Base-by-base conservation (phyloP, 2,329 filamentous ascomycete genomes). In the Raffaelea arxii region DNA sequence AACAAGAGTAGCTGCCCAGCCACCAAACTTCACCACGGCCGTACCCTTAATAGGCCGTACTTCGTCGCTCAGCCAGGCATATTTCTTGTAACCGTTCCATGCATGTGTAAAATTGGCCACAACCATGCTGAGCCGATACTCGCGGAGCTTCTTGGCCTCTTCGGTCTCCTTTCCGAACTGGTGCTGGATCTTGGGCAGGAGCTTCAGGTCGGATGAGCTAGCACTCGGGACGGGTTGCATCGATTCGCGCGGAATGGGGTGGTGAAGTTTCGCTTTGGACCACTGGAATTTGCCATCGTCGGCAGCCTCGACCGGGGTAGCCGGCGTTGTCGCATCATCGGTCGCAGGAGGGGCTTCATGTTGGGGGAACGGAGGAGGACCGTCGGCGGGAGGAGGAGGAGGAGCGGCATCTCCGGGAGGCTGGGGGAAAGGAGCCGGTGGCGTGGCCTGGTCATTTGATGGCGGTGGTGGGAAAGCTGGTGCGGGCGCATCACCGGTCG, bases 1-100 rank as follows among this genome's bases (percentile, higher is more conserved):
- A 6, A 77, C 69, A 35, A 77, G 56, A 2, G 72, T 75, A 10
- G 72, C 74, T 14, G 65, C 69, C 63, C 74, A 75, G 25, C 67
- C 67, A 5, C 65, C 66, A 53, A 74, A 74, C n/a, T 60, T 67
- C 25, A 65, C 65, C 6, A 72, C 58, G 11, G 38, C 22, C 25
- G 27, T 38, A 21, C 48, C 48, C 32, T 19, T 38, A 10, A 50
- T 19, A 2, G 71, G 71, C 49, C 60, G 61, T 11, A 74, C 55
- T 49, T 72, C 71, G 50, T 74, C 71, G 42, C 67, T 65, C 51
- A 67, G 51, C 70, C 71, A 75, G 0, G 71, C 71, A 51, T 69
- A 57, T 43, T 63, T 59, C 49, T 64, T 67, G 52, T 74, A 75
- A 25, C 66, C 68, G 16, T 60, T 53, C 71, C 71, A 65, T 43